phyloP scores from a whole-genome alignment of 345 rosid genomes.

The Bruguiera parviflora region DNA sequence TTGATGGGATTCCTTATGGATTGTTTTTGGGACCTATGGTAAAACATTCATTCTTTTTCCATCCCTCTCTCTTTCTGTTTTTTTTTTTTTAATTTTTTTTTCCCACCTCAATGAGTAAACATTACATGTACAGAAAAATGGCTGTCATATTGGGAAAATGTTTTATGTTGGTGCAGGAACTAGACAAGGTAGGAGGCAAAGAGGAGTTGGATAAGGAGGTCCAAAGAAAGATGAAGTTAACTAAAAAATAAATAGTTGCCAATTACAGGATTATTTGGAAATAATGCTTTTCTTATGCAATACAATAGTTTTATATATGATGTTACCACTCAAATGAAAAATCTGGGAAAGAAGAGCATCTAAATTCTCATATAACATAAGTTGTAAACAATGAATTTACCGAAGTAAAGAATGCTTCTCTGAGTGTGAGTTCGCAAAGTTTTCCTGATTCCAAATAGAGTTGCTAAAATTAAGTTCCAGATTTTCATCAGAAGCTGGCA shows the following conservation, averaged over 20 bases:
- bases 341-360: no score
- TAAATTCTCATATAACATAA: no score
- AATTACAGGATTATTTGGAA: background rate
- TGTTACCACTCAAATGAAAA: no score
- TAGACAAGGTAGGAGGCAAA: constrained; percentile 73
- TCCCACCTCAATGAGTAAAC: background rate
- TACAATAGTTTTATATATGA: no score
- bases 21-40: constrained; percentile 89
- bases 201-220: constrained; percentile 80
- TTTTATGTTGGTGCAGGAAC: constrained; percentile 43
- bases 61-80: background rate
- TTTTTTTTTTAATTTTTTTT: background rate
- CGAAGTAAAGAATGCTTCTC: no score
- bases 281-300: no score
- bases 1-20: constrained; percentile 87
- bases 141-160: background rate
- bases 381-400: no score
- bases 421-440: no score
- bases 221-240: constrained; percentile 46
- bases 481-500: no score
- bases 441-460: no score
- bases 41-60: background rate
- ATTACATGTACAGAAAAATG: background rate
- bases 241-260: background rate
- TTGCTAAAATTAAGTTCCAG: no score